Conservation (phyloP, 1,284 basidiomycete genomes). For the Mrakiaceae sp. region DNA sequence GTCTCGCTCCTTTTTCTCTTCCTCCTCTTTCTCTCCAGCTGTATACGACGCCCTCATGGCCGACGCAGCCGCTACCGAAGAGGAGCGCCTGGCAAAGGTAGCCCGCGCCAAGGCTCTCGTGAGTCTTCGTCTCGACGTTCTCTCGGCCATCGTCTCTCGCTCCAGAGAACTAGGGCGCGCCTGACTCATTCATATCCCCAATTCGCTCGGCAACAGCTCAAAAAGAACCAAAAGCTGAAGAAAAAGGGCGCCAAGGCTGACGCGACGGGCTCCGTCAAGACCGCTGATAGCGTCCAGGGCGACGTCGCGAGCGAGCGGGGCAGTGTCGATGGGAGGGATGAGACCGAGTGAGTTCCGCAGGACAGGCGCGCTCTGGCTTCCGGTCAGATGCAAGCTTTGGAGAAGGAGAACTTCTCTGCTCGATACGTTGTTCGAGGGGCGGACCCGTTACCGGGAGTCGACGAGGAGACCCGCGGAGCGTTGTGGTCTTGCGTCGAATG, state of each 20-base stretch:
- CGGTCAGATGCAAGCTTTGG: background rate
- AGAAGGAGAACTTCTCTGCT: background rate
- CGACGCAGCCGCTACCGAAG: conserved; percentile 2
- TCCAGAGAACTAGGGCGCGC: background rate
- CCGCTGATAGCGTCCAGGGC: background rate
- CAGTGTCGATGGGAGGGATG: conserved; percentile 7
- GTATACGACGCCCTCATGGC: background rate
- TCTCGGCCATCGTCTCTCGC: background rate
- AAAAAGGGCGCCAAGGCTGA: conserved; percentile 5
- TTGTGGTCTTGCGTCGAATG: background rate
- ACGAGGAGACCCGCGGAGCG: background rate
- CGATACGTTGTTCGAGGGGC: background rate
- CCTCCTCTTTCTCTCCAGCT: background rate
- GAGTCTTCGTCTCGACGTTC: background rate
- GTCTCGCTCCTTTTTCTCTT: background rate
- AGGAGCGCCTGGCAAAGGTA: background rate
- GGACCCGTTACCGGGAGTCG: background rate
- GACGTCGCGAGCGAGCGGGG: conserved; percentile 2
- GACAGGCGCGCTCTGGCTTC: background rate
- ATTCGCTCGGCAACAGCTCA: background rate
- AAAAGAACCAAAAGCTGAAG: conserved; percentile 1
- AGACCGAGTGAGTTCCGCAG: background rate
- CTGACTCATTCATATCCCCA: background rate
- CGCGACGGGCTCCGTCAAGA: background rate
- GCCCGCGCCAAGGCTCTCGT: conserved; percentile 10